Evolutionary conservation across 177 flowering plant genomes (phyloP).

Genomic region (Tripterygium wilfordii): DNA sequence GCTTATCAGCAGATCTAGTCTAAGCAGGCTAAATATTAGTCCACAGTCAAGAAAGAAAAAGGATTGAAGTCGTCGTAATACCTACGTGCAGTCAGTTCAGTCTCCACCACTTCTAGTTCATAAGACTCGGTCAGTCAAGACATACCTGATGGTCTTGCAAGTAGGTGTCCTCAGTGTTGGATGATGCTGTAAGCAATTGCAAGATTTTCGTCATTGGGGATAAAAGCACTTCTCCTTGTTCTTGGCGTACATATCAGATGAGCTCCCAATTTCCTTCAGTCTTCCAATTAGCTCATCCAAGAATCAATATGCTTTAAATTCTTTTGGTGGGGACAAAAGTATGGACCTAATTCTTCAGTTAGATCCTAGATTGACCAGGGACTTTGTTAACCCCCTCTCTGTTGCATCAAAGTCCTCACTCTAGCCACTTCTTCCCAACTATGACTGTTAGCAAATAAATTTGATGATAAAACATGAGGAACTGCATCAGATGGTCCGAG

Average conservation of each 20-base stretch:
- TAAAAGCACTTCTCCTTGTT: constrained; percentile 29
- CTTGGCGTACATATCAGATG: constrained; percentile 16
- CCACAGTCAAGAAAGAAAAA: too few species aligned
- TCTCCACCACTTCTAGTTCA: too few species aligned
- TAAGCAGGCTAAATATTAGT: too few species aligned
- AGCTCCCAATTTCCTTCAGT: constrained; percentile 40
- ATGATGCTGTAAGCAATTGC: constrained; percentile 44
- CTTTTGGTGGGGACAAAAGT: constrained; percentile 33
- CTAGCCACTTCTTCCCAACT: constrained; percentile 61
- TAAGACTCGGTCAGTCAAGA: too few species aligned
- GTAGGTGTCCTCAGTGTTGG: too few species aligned
- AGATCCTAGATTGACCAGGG: constrained; percentile 71
- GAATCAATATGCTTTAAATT: constrained; percentile 25
- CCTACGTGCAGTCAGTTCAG: too few species aligned
- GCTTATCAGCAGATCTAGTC: too few species aligned
- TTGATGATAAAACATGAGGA: constrained; percentile 50
- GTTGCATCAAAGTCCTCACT: constrained; percentile 50
- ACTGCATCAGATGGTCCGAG: constrained; percentile 41
- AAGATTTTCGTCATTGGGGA: constrained; percentile 45
- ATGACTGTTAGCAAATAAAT: constrained; percentile 32
- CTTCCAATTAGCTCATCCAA: constrained; percentile 34
- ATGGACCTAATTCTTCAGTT: constrained; percentile 34
- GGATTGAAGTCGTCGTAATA: too few species aligned
- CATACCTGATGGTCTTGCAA: too few species aligned
- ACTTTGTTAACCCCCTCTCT: constrained; percentile 41